Evolutionary conservation across 2,329 filamentous ascomycete genomes (phyloP).

Genomic region (Trichophyton schoenleinii): DNA sequence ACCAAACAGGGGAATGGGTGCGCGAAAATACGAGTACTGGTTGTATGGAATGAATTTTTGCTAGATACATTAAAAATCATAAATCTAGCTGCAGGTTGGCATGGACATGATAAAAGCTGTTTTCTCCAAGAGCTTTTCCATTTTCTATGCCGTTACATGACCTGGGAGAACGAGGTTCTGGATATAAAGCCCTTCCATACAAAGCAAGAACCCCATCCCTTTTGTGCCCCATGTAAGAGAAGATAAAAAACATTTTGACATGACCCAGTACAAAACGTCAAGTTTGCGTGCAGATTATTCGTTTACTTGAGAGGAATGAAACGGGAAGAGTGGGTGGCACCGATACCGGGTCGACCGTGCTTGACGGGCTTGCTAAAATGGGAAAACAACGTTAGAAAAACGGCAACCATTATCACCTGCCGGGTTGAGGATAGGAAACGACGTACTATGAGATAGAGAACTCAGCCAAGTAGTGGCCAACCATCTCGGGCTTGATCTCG

Average conservation of each 20-base stretch:
- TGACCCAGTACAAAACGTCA: constrained; percentile 10
- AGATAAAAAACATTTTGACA: constrained; percentile 3
- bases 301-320: constrained; percentile 99
- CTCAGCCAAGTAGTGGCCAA: constrained; percentile 97
- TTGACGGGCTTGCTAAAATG: constrained; percentile 86
- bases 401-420: neutral
- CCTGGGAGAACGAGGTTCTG: neutral
- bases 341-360: constrained; percentile 99
- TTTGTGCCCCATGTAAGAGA: constrained; percentile 2
- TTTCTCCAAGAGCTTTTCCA: neutral
- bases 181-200: constrained; percentile 5
- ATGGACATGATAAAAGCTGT: neutral
- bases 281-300: constrained; percentile 1
- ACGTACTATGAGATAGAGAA: constrained; percentile 99
- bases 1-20: too few relatives aligned
- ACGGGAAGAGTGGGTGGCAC: constrained; percentile 99
- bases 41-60: constrained; percentile 6
- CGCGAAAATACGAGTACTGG: neutral
- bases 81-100: constrained; percentile 3
- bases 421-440: neutral
- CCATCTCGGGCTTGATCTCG: constrained; percentile 99
- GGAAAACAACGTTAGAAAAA: neutral
- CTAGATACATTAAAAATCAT: constrained; percentile 6
- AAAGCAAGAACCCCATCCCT: constrained; percentile 2
- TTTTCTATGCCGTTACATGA: constrained; percentile 3